Conservation (phyloP, 2,329 filamentous ascomycete species). For the Fusarium sp. region DNA sequence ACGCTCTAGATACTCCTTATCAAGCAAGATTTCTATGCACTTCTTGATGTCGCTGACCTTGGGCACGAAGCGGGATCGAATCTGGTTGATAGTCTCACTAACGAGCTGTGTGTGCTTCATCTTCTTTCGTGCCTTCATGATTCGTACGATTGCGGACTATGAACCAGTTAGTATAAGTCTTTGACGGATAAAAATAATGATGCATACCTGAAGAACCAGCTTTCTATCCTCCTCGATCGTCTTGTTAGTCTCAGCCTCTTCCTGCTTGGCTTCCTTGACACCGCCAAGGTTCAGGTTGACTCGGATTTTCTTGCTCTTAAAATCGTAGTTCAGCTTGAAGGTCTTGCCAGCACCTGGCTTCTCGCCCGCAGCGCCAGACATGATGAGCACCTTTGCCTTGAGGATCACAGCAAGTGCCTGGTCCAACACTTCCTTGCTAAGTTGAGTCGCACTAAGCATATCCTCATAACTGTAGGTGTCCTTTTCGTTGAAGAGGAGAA, state of each 20-base stretch:
- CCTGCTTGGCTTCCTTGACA: slow-evolving; percentile 95
- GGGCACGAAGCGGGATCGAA: slow-evolving; percentile 89
- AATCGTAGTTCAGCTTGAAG: slow-evolving; percentile 89
- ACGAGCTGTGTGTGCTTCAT: slow-evolving; percentile 98
- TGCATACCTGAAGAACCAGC: slow-evolving; percentile 90
- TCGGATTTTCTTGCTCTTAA: slow-evolving; percentile 98
- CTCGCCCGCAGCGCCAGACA: slow-evolving; percentile 71
- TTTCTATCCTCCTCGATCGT: slow-evolving; percentile 99
- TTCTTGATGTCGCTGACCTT: slow-evolving; percentile 98
- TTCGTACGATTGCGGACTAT: slow-evolving; percentile 96
- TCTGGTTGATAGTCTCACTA: slow-evolving; percentile 94
- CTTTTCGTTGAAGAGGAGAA: slow-evolving; percentile 92
- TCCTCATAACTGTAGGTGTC: slow-evolving; percentile 88
- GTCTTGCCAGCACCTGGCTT: slow-evolving; percentile 81
- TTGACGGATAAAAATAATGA: neutral
- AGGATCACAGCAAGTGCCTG: slow-evolving; percentile 85
- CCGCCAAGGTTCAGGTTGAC: slow-evolving; percentile 95
- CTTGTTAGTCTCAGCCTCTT: slow-evolving; percentile 98
- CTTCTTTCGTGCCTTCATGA: slow-evolving; percentile 99
- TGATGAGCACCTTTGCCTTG: slow-evolving; percentile 88
- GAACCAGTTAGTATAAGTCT: slow-evolving; percentile 37
- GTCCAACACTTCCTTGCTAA: slow-evolving; percentile 85
- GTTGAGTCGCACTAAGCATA: slow-evolving; percentile 80
- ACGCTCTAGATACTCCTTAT: slow-evolving; percentile 98
- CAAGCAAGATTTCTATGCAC: slow-evolving; percentile 96